Base-by-base conservation (phyloP, 768 basidiomycete species). In the Strobilomyces echinocephalus region DNA sequence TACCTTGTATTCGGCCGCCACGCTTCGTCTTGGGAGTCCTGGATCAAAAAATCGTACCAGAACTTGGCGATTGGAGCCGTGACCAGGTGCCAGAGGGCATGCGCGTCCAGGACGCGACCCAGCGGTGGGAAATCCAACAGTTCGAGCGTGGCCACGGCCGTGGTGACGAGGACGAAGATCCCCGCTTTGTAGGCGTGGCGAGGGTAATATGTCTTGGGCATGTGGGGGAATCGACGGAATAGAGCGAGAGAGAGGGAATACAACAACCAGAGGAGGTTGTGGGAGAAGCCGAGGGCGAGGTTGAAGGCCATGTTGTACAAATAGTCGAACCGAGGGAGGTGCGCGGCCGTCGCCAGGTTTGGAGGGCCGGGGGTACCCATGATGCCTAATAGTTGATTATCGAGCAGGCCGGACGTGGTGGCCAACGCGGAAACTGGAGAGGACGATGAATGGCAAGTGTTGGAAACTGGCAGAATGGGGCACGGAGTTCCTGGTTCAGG, bases 231-330 rank as follows among this genome's bases (percentile, higher is more conserved):
- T 48, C 85, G 77, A 38, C 65, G 76, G 36, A 87, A 49, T 44
- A 80, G 6, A 11, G 77, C 74, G 34, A 78, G 33, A 11, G 73
- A 74, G 43, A 84, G 72, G 3, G 87, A 75, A 70, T 88, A 98
- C 12, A 80, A 50, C 30, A 85, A 64, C 95, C 97, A 98, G 15
- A 95, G 68, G 26, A 80, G 35, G 67, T 95, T 93, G 70, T 97
- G 94, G 1, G 74, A 54, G 33, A 93, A 60, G 2, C 92, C 95
- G 54, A 97, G 59, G 52, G 72, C 58, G 61, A 94, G 70, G 70
- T 92, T 94, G 76, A 91, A 92, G 0, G 75, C 66, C 70, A 95
- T 90, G 76, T 98, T 97, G 76, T 97, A 99, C 8, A 85, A 72
- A 68, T 99, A 98, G 72, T 95, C 87, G 72, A 95, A 97, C 48